These are phyloP conservation scores for Boletellus sp. DNA, from an alignment of 768 basidiomycete genomes.

Conservation along the genomic window DNA sequence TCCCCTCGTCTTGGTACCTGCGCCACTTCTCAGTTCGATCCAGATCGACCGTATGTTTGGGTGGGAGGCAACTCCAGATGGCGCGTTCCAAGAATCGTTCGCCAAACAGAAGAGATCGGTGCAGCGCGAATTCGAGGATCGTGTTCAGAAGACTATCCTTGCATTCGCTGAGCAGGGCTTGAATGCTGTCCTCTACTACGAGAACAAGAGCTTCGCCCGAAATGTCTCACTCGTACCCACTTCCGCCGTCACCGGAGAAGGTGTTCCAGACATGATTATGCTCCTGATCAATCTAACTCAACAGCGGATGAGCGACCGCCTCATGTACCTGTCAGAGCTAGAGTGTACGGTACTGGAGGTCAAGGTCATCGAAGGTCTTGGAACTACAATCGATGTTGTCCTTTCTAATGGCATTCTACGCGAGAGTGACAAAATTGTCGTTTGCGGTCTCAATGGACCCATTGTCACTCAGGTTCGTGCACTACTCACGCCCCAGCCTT, in stretches of 20 bases:
- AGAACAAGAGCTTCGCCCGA: conserved; percentile 91
- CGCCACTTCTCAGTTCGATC: conserved; percentile 5
- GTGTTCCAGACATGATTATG: conserved; percentile 99
- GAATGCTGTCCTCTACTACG: conserved; percentile 93
- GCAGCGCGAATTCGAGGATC: conserved; percentile 90
- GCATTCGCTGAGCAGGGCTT: conserved; percentile 98
- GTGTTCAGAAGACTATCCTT: conserved; percentile 76
- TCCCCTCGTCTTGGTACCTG: conserved; percentile 1
- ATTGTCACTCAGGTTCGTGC: conserved; percentile 95
- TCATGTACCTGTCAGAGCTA: conserved; percentile 97
- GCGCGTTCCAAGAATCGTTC: conserved; percentile 88
- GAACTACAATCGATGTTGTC: conserved; percentile 96
- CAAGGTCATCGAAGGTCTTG: conserved; percentile 96
- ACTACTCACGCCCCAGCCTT: conserved; percentile 90
- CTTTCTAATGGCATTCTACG: conserved; percentile 89
- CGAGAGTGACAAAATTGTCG: conserved; percentile 91
- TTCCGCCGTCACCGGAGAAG: conserved; percentile 97
- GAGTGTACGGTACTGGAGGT: conserved; percentile 99
- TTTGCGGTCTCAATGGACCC: conserved; percentile 96
- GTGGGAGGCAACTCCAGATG: conserved; percentile 89
- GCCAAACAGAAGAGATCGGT: conserved; percentile 75
- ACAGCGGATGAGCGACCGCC: conserved; percentile 92
- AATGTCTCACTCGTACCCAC: conserved; percentile 97
- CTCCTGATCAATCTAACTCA: conserved; percentile 95
- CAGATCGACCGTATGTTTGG: conserved; percentile 98